Evolutionary conservation across 352 stramenopile genomes (phyloP), one percentile per base, ranked within the genome.

Genomic region (Globisporangium uncinulatum): DNA sequence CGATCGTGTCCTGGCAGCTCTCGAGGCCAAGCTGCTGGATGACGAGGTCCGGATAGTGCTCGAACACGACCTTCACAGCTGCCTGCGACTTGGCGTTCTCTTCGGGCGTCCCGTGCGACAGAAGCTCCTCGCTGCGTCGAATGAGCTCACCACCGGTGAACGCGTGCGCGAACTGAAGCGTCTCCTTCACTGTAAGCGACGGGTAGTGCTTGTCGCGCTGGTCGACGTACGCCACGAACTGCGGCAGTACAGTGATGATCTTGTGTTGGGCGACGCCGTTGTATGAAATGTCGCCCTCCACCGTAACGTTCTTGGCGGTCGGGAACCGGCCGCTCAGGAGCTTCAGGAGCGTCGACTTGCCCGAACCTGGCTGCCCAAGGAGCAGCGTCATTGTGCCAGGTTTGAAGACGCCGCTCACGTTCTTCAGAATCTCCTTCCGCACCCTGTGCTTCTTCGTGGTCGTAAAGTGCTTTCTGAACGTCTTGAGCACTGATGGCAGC

Each of bases 141-240:
- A 47, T 68, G 69, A 84, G 2, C 59, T 66, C 70, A 32, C 69
- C 71, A 4, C 53, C 58, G 39, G 61, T 81, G 54, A 73, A 97
- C 49, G 85, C 76, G 65, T 95, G 95, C 4, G 94, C 83, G 65
- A 98, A 98, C 43, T 87, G 71, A 41, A 98, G 89, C 4, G 92
- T 98, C 62, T 98, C 94, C 21, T 88, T 67, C 1, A 98, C 95
- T 0, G 91, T 97, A 19, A 98, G 68, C 17, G 75, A 67, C 15
- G 94, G 75, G 41, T 87, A 77, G 74, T 98, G 94, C 36, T 77
- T 57, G 60, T 98, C 94, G n/a, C 78, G 74, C 54, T 86, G 76
- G 52, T 80, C 67, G 2, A 71, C 69, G 48, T 86, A 84, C 0
- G 53, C 54, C 15, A 79, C 71, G 46, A 77, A 66, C 6, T 69